Base-by-base conservation (phyloP, 1,284 basidiomycete species). In the Rhodotorula sp. region DNA sequence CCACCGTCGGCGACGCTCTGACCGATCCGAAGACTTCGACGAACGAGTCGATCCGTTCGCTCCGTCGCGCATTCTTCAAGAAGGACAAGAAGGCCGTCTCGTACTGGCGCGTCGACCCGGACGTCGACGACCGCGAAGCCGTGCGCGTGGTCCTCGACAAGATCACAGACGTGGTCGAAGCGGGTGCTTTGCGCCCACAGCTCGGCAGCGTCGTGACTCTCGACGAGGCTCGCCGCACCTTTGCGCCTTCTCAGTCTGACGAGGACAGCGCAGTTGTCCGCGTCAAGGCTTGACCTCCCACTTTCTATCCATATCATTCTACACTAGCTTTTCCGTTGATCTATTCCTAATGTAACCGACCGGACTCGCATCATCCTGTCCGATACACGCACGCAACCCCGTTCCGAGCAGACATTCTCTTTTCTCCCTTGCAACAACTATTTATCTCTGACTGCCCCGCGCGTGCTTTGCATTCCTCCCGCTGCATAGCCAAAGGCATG, bases 81-180 rank as follows among this genome's bases (percentile, higher is more conserved):
- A 82, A 82, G 71, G 81, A 81, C 76, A 80, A 80, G 75, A 82
- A 83, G 70, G 77, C 78, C 31, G 78, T 83, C 34, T 76, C 78
- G 3, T 83, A 83, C 74, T 76, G 73, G 82, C 69, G 71, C 60
- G 71, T 73, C 39, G 68, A 67, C 26, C 62, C 66, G 26, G 76
- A 78, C 48, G 62, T 21, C 34, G 74, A 72, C 58, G 66, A 67
- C 56, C 65, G 71, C 18, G 73, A 70, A 14, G 60, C 72, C 26
- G 39, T 67, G 14, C 67, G 75, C 23, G 71, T 70, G 21, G 60
- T 70, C n/a, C 70, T 78, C 46, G 75, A 73, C 46, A 63, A 69
- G 31, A 62, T 78, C 4, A 49, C 67, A 10, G 72, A 66, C 14
- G 73, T 69, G 5, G 71, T 71, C 48, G 77, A 76, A 20, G 64